Conservation (phyloP, 441 rosid genomes). For the Eutrema salsugineum region DNA sequence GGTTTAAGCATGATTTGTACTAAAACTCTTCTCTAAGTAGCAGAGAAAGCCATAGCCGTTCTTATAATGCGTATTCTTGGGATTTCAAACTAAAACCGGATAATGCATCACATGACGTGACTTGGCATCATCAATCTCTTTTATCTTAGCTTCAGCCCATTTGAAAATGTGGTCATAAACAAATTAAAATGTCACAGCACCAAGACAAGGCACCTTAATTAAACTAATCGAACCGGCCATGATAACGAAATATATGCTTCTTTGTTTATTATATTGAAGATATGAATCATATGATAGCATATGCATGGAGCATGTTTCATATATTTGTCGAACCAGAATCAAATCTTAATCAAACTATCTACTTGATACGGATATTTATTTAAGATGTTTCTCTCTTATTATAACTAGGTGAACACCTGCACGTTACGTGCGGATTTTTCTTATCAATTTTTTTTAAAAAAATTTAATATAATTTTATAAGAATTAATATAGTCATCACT, state of each 20-base stretch:
- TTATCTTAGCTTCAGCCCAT: neutral
- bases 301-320: conserved; percentile 14
- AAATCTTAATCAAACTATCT: conserved; percentile 14
- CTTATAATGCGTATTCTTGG: too few relatives aligned
- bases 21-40: too few relatives aligned
- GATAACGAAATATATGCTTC: conserved; percentile 10
- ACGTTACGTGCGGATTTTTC: too few relatives aligned
- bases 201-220: neutral
- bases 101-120: neutral
- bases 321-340: conserved; percentile 20
- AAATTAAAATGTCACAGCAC: too few relatives aligned
- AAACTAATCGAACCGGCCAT: neutral
- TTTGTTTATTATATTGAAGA: conserved; percentile 17
- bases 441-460: too few relatives aligned
- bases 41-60: too few relatives aligned
- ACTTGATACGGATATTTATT: conserved; percentile 4
- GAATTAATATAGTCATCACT: too few relatives aligned
- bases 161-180: neutral
- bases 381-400: neutral
- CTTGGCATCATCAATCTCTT: neutral
- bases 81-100: neutral
- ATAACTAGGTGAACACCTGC: too few relatives aligned
- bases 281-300: conserved; percentile 17
- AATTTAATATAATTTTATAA: too few relatives aligned
- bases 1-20: too few relatives aligned